Evolutionary conservation across 306 rosid species (phyloP).

Genomic region (Vigna mungo): DNA sequence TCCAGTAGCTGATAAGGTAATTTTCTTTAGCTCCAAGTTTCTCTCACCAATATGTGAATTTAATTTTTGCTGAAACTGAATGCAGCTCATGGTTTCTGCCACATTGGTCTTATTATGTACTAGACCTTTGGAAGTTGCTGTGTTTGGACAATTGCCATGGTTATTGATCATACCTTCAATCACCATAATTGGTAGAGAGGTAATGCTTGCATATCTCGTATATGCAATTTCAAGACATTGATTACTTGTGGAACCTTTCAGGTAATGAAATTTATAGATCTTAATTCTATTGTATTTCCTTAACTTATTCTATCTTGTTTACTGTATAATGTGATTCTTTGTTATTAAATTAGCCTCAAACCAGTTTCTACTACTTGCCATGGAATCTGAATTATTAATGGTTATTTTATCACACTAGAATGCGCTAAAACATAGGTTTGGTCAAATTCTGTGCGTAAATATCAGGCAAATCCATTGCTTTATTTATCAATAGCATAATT

Average conservation of each 20-base stretch:
- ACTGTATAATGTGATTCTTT: not conserved
- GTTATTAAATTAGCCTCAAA: constrained; percentile 12
- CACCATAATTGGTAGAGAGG: constrained; percentile 95
- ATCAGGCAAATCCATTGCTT: constrained; percentile 18
- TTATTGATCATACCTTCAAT: constrained; percentile 81
- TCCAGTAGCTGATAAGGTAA: constrained; percentile 98
- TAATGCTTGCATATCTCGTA: constrained; percentile 44
- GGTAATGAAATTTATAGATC: constrained; percentile 23
- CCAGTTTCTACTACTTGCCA: constrained; percentile 2
- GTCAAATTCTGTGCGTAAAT: constrained; percentile 1
- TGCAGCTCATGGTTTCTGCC: constrained; percentile 98
- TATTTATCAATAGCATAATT: constrained; percentile 1
- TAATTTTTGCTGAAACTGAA: constrained; percentile 38
- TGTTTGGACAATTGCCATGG: constrained; percentile 75
- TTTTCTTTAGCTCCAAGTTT: constrained; percentile 18
- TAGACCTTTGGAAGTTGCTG: constrained; percentile 69
- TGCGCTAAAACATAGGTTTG: not conserved
- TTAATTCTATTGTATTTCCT: not conserved
- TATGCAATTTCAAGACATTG: constrained; percentile 3
- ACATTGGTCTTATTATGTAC: constrained; percentile 88
- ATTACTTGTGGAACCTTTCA: not conserved
- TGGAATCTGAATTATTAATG: constrained; percentile 25
- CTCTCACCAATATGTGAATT: constrained; percentile 21
- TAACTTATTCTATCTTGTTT: constrained; percentile 13
- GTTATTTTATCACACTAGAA: constrained; percentile 7